A percentile compares a stretch with the other conserved stretches of the same genome.
Evolutionary conservation across 176 grass and related monocot species (phyloP).

Genomic region (Avena sativa): DNA sequence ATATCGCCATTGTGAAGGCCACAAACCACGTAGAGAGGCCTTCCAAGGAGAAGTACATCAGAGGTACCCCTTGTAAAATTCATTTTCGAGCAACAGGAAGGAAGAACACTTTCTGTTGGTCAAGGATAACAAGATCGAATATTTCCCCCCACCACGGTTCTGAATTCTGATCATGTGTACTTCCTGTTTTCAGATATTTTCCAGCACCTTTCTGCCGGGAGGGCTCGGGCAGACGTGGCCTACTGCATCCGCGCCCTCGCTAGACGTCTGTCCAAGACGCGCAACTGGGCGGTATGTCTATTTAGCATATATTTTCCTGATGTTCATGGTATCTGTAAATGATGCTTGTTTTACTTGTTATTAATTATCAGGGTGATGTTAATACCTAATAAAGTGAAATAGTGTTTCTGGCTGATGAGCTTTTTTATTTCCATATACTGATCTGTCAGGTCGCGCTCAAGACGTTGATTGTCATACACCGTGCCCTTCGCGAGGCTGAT

Average conservation of each 20-base stretch:
- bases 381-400: neutral
- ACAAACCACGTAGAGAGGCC: slow-evolving; percentile 84
- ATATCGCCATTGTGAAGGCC: slow-evolving; percentile 93
- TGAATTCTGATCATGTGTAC: neutral
- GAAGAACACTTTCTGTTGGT: neutral
- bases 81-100: neutral
- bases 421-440: neutral
- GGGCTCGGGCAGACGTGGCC: slow-evolving; percentile 83
- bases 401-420: neutral
- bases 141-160: neutral
- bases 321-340: neutral
- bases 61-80: slow-evolving; percentile 36
- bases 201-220: slow-evolving; percentile 73
- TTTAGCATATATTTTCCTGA: neutral
- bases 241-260: slow-evolving; percentile 99
- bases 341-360: neutral
- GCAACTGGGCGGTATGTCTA: slow-evolving; percentile 85
- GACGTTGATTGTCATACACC: slow-evolving; percentile 85
- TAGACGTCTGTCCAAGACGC: slow-evolving; percentile 91
- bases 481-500: slow-evolving; percentile 84
- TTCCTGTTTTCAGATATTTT: slow-evolving; percentile 73
- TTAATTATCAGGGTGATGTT: neutral
- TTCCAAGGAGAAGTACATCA: slow-evolving; percentile 90
- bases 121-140: neutral
- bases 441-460: slow-evolving; percentile 80